These are phyloP conservation scores for Xylaria castorea DNA, from an alignment of 495 filamentous ascomycete species.

Conservation along the genomic window DNA sequence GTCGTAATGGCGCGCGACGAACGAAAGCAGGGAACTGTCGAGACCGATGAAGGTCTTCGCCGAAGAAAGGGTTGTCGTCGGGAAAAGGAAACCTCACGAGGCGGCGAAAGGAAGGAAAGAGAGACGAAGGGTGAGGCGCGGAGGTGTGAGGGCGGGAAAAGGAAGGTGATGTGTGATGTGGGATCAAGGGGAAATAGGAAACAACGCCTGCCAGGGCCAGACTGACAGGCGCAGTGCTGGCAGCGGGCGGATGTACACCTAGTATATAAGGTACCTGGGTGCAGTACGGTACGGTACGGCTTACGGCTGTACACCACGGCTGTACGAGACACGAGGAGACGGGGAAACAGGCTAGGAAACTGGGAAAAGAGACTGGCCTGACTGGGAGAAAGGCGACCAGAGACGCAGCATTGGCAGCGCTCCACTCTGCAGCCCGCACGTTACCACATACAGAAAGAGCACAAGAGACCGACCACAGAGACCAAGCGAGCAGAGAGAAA, in stretches of 20 bases:
- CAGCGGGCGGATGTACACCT: background rate
- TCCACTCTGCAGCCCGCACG: conserved; percentile 21
- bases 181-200: conserved; percentile 27
- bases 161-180: conserved; percentile 24
- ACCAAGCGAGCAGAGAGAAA: conserved; percentile 21
- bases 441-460: conserved; percentile 25
- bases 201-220: conserved; percentile 21
- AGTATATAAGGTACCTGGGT: background rate
- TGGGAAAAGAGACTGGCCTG: background rate
- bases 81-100: conserved; percentile 28
- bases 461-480: conserved; percentile 8
- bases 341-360: background rate
- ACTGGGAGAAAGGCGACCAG: conserved; percentile 3
- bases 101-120: conserved; percentile 31
- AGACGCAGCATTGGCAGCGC: conserved; percentile 1
- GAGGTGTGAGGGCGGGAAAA: conserved; percentile 25
- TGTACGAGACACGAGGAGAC: conserved; percentile 5
- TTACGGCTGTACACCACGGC: conserved; percentile 5
- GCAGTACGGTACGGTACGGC: conserved; percentile 20
- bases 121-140: conserved; percentile 27
- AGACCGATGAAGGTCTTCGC: conserved; percentile 30
- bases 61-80: conserved; percentile 28
- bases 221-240: conserved; percentile 5
- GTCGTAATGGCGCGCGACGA: conserved; percentile 30
- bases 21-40: conserved; percentile 25